phyloP scores from a whole-genome alignment of 2,329 filamentous ascomycete species.

The Phaeophleospora eucalypticola region DNA sequence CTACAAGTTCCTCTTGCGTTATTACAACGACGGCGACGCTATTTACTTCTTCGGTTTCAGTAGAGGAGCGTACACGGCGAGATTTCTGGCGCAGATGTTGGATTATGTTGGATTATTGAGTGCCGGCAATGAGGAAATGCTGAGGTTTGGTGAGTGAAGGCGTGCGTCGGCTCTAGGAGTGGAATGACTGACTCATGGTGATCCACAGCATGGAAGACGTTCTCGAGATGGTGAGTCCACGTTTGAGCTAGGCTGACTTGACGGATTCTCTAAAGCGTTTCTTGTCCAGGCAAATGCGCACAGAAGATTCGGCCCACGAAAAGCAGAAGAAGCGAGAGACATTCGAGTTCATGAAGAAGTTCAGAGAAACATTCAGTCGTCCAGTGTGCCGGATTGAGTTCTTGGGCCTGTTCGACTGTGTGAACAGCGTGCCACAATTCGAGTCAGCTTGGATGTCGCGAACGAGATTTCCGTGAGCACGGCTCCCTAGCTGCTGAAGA shows the following conservation, averaged over 20 bases:
- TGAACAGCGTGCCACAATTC: conserved; percentile 54
- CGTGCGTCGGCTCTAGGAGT: too few species aligned
- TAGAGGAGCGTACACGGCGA: conserved; percentile 32
- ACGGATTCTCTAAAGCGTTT: too few species aligned
- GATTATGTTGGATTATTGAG: conserved; percentile 76
- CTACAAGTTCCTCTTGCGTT: conserved; percentile 53
- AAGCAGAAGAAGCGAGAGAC: conserved; percentile 56
- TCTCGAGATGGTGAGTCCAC: conserved; percentile 55
- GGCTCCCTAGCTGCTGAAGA: not conserved
- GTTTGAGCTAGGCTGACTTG: not conserved
- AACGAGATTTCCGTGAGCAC: conserved; percentile 62
- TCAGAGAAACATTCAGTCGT: conserved; percentile 75
- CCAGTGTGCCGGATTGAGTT: conserved; percentile 71
- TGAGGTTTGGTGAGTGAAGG: conserved; percentile 54
- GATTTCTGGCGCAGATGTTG: conserved; percentile 56
- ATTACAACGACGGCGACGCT: conserved; percentile 29
- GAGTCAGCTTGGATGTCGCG: conserved; percentile 74
- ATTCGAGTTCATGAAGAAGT: conserved; percentile 71
- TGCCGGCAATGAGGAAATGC: conserved; percentile 81
- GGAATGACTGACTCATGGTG: not conserved
- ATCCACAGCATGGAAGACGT: conserved; percentile 67
- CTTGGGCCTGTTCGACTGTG: conserved; percentile 61
- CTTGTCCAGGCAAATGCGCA: conserved; percentile 55
- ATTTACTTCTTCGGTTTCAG: conserved; percentile 37
- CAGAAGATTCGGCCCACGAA: conserved; percentile 40